Percentiles rank a stretch among this genome's conserved stretches.
Evolutionary conservation across 1,284 basidiomycete genomes (phyloP).

Genomic region (Neolentinus lepideus): DNA sequence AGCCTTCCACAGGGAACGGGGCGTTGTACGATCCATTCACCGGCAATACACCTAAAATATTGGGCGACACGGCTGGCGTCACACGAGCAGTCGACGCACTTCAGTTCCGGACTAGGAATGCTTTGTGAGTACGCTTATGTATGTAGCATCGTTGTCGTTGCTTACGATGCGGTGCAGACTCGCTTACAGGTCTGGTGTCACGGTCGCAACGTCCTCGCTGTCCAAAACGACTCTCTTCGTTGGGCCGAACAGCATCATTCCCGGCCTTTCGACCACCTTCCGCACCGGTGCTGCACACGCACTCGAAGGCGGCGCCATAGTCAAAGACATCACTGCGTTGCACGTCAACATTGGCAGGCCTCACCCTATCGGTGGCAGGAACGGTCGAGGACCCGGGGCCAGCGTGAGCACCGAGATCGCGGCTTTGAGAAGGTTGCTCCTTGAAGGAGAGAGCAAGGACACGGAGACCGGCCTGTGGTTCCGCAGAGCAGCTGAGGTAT

Average conservation of each 20-base stretch:
- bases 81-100: slow-evolving; percentile 45
- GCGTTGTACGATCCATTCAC: slow-evolving; percentile 24
- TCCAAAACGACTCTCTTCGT: slow-evolving; percentile 17
- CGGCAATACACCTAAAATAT: slow-evolving; percentile 20
- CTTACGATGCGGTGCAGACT: slow-evolving; percentile 3
- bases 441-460: slow-evolving; percentile 9
- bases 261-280: slow-evolving; percentile 45
- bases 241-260: slow-evolving; percentile 11
- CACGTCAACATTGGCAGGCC: slow-evolving; percentile 29
- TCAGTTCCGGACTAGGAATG: slow-evolving; percentile 41
- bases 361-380: slow-evolving; percentile 18
- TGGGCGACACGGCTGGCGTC: slow-evolving; percentile 31
- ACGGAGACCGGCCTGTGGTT: slow-evolving; percentile 17
- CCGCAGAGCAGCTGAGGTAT: slow-evolving; percentile 17
- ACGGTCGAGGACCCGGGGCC: slow-evolving; percentile 23
- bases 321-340: slow-evolving; percentile 33
- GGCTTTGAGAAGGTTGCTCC: slow-evolving; percentile 33
- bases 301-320: slow-evolving; percentile 31
- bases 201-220: slow-evolving; percentile 26
- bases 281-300: slow-evolving; percentile 30
- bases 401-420: slow-evolving; percentile 49
- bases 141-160: background rate
- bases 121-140: slow-evolving; percentile 28
- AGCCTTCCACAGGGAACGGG: slow-evolving; percentile 66
- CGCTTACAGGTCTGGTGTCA: slow-evolving; percentile 13